A percentile compares a stretch with the other conserved stretches of the same genome.
These are phyloP conservation scores for Bacidia rubella DNA, from an alignment of 495 filamentous ascomycete genomes.

Conservation along the genomic window DNA sequence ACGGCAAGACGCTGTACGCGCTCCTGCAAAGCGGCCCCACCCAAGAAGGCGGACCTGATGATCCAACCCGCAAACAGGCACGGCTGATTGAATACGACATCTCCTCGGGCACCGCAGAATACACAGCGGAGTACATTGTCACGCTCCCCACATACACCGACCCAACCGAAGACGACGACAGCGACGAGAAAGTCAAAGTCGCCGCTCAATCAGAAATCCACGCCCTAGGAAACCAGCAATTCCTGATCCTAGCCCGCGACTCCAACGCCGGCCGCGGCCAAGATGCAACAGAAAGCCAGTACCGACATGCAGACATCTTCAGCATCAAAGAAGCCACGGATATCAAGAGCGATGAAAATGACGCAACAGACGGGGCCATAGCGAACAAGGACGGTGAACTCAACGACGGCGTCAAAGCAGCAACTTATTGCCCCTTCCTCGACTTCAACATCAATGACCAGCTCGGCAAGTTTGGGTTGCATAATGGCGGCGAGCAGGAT, in stretches of 20 bases:
- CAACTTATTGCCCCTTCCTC: conserved; percentile 54
- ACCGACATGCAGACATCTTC: conserved; percentile 64
- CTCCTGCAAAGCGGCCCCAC: conserved; percentile 55
- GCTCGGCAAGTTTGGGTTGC: conserved; percentile 52
- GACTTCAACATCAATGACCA: conserved; percentile 61
- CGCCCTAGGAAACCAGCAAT: conserved; percentile 47
- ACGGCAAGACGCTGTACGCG: conserved; percentile 52
- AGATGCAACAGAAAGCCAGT: conserved; percentile 38
- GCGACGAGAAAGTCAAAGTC: conserved; percentile 28
- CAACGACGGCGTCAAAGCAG: conserved; percentile 42
- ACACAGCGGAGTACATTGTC: conserved; percentile 55
- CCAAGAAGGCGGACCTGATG: conserved; percentile 51
- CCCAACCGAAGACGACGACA: too few relatives aligned
- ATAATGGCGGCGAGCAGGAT: conserved; percentile 52
- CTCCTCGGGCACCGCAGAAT: conserved; percentile 23
- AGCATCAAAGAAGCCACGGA: conserved; percentile 52
- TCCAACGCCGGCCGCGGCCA: conserved; percentile 46
- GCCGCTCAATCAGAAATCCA: conserved; percentile 66
- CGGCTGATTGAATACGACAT: conserved; percentile 54
- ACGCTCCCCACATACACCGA: conserved; percentile 46
- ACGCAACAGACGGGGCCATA: conserved; percentile 37
- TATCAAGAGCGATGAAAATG: conserved; percentile 40
- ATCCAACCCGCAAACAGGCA: conserved; percentile 38
- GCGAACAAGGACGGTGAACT: conserved; percentile 41
- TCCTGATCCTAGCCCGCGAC: conserved; percentile 59